phyloP scores from a whole-genome alignment of 495 filamentous ascomycete genomes.

The Penicillium herquei region DNA sequence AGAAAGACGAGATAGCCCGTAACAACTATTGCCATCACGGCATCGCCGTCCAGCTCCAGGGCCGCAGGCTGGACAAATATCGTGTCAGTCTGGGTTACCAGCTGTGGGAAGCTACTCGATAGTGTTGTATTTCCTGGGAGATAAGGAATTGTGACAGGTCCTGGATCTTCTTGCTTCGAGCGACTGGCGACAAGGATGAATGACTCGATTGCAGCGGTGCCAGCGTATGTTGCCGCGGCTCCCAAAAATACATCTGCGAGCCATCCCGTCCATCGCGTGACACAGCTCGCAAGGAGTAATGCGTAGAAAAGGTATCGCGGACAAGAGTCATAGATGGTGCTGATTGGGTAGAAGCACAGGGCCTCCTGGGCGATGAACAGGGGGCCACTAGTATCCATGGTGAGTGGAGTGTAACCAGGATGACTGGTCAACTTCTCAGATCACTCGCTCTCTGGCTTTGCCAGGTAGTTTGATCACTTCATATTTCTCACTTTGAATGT shows the following conservation, averaged over 20 bases:
- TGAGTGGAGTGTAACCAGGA: not conserved
- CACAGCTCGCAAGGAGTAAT: constrained; percentile 26
- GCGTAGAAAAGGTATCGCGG: constrained; percentile 38
- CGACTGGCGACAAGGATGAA: constrained; percentile 32
- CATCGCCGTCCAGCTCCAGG: constrained; percentile 33
- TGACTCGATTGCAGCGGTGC: constrained; percentile 32
- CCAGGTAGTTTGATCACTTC: no score
- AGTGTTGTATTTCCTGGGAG: constrained; percentile 21
- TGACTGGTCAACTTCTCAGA: no score
- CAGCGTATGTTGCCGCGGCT: constrained; percentile 34
- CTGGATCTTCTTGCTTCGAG: constrained; percentile 7
- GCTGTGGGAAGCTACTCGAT: constrained; percentile 17
- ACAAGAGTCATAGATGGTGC: constrained; percentile 36
- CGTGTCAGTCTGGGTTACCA: constrained; percentile 21
- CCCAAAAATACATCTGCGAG: constrained; percentile 32
- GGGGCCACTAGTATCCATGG: constrained; percentile 19
- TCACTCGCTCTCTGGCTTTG: no score
- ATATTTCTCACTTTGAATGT: not conserved
- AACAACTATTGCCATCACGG: constrained; percentile 36
- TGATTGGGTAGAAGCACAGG: constrained; percentile 34
- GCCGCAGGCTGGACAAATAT: constrained; percentile 26
- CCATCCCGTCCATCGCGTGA: constrained; percentile 38
- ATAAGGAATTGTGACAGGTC: constrained; percentile 25
- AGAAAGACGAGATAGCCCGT: constrained; percentile 40
- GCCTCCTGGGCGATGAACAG: constrained; percentile 36